phyloP scores from a whole-genome alignment of 1,284 basidiomycete genomes.

The Inonotus obliquus region DNA sequence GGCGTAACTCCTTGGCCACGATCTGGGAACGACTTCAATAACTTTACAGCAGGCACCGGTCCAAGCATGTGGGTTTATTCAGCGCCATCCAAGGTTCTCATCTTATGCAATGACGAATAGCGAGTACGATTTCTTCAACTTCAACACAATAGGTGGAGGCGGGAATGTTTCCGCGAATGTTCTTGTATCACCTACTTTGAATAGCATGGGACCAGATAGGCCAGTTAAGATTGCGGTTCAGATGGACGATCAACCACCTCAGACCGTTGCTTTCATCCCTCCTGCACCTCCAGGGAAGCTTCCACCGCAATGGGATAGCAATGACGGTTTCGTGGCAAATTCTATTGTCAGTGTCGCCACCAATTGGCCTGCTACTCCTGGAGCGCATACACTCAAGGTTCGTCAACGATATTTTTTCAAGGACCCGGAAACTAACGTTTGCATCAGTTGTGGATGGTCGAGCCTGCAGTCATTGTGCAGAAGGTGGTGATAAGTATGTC shows the following conservation, averaged over 20 bases:
- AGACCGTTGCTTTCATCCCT: constrained; percentile 50
- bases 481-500: constrained; percentile 47
- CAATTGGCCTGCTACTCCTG: constrained; percentile 39
- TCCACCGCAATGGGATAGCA: constrained; percentile 45
- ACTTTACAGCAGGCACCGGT: constrained; percentile 56
- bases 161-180: constrained; percentile 44
- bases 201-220: constrained; percentile 48
- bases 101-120: constrained; percentile 25
- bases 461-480: constrained; percentile 56
- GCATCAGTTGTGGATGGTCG: constrained; percentile 45
- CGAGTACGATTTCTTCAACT: constrained; percentile 64
- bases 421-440: background rate
- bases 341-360: constrained; percentile 38
- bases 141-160: constrained; percentile 36
- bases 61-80: constrained; percentile 49
- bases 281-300: constrained; percentile 38
- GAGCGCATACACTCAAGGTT: constrained; percentile 56
- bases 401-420: background rate
- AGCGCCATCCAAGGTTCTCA: background rate
- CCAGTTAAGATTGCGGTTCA: constrained; percentile 54
- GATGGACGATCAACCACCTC: constrained; percentile 41
- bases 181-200: constrained; percentile 56
- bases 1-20: constrained; percentile 62
- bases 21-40: constrained; percentile 41
- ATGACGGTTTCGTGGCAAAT: constrained; percentile 52